Evolutionary conservation across 2,329 filamentous ascomycete species (phyloP), one percentile per base, ranked within the genome.

Genomic region (Metarhizium guizhouense): DNA sequence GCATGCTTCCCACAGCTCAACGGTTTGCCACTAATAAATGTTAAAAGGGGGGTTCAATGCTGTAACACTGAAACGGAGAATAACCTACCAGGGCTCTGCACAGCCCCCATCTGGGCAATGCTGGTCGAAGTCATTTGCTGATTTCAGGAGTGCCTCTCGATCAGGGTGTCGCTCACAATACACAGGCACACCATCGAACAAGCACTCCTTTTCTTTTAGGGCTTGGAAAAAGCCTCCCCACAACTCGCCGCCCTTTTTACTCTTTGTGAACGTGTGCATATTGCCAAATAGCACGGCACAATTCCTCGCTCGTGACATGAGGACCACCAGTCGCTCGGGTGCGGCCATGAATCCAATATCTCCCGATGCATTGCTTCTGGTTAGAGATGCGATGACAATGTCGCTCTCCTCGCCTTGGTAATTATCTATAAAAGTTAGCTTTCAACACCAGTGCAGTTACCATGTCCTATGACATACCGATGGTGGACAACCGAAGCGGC

Each of bases 361-460:
- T 0, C 81, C 78, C 0, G 64, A 63, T 0, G 62, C 56, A 59
- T 91, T 91, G 65, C 86, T 87, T 4, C 88, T 73, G 0, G 85
- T 88, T 11, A 91, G 67, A 0, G 84, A 86, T 0, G 74, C 80
- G 7, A 92, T 78, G 0, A 90, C 83, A 16, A 92, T 85, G 1
- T 90, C 82, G 42, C 81, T 84, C 60, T 92, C 87, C 63, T 91
- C 87, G 1, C 88, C 87, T 65, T 91, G 88, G 56, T 87, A 92
- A 58, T 91, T 91, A 58, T 91, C 87, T 85, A 20, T 42, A 2
- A 3, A 0, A 7, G 16, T 18, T 60, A 25, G 56, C 43, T n/a
- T 16, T 30, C 13, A n/a, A 2, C 20, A 6, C 18, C 20, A 13
- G 40, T 42, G 10, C 40, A 14, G 40, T 42, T 14, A 6, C 4